phyloP scores from a whole-genome alignment of 108 stramenopile species.

The Thalassiosira profunda region DNA sequence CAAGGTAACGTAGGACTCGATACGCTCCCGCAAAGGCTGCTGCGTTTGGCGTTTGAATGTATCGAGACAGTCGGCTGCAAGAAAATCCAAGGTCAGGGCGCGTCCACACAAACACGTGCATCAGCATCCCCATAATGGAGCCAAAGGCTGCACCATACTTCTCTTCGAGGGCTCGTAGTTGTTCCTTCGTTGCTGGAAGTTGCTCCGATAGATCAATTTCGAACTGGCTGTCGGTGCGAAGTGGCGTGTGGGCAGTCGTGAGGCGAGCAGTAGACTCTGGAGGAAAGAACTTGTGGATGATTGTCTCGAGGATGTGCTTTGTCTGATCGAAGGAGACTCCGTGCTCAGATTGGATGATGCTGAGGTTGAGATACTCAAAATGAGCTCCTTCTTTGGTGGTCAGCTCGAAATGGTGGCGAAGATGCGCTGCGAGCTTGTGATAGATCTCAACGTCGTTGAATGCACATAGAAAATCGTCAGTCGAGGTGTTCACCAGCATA shows the following conservation, averaged over 20 bases:
- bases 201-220: constrained; percentile 6
- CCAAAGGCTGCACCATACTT: neutral
- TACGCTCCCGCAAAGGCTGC: neutral
- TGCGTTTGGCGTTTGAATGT: neutral
- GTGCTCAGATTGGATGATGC: neutral
- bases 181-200: neutral
- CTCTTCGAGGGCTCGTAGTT: neutral
- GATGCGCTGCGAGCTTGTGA: neutral
- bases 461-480: constrained; percentile 17
- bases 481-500: constrained; percentile 21
- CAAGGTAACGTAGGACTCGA: neutral
- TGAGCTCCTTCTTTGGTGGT: neutral
- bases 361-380: constrained; percentile 3
- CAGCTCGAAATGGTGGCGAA: constrained; percentile 2
- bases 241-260: constrained; percentile 13
- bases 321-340: constrained; percentile 4
- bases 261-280: neutral
- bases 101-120: constrained; percentile 17
- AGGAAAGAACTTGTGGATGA: neutral
- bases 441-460: neutral
- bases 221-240: constrained; percentile 16
- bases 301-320: constrained; percentile 8
- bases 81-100: constrained; percentile 14
- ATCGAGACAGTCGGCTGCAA: neutral
- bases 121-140: neutral